Conservation (phyloP, 148 eudicot species). For the Silene conica region DNA sequence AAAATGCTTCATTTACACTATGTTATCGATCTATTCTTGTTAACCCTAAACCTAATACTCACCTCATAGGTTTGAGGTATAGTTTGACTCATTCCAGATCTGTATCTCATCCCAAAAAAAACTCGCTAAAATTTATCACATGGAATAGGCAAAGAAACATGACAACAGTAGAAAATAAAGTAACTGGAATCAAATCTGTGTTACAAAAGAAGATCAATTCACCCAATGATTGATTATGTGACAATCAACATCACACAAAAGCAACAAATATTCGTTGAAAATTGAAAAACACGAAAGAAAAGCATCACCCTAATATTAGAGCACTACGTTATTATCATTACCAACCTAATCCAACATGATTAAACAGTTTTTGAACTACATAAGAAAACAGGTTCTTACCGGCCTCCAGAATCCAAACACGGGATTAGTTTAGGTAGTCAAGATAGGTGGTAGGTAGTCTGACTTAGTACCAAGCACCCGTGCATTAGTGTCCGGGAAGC, state of each 20-base stretch:
- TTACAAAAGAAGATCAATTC: slow-evolving; percentile 6
- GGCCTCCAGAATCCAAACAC: not conserved
- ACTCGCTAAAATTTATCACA: no score
- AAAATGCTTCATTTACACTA: no score
- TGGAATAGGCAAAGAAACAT: not conserved
- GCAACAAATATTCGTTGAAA: slow-evolving; percentile 1
- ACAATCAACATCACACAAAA: slow-evolving; percentile 22
- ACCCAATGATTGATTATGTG: not conserved
- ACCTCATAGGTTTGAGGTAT: no score
- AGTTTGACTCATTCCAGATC: no score
- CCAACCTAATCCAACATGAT: not conserved
- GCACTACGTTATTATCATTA: slow-evolving; percentile 18
- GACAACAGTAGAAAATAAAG: not conserved
- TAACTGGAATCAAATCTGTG: not conserved
- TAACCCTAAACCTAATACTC: no score
- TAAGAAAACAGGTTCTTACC: slow-evolving; percentile 12
- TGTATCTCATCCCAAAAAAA: no score
- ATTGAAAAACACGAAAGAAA: slow-evolving; percentile 11
- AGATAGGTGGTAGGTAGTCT: slow-evolving; percentile 75
- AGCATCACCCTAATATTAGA: slow-evolving; percentile 8
- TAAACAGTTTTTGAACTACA: not conserved
- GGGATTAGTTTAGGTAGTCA: slow-evolving; percentile 47
- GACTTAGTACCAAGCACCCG: slow-evolving; percentile 56
- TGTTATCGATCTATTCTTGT: no score
- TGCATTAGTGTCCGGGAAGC: slow-evolving; percentile 83